Base-by-base conservation (phyloP, 2,329 filamentous ascomycete species). In the Fonsecaea pedrosoi region DNA sequence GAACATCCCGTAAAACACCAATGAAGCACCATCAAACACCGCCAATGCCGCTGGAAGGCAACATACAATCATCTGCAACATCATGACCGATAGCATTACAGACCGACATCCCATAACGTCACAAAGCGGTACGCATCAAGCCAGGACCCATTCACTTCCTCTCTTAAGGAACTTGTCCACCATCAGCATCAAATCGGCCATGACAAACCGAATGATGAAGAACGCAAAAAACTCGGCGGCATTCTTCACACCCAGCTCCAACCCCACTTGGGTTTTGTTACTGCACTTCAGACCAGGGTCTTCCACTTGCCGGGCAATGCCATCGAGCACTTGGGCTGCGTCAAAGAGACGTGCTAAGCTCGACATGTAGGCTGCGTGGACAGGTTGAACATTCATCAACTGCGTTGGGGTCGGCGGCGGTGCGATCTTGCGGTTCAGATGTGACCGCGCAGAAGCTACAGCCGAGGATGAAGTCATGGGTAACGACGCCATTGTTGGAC, bases 201-300 rank as follows among this genome's bases (percentile, higher is more conserved):
- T 82, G n/a, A 94, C 93, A 77, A 99, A 99, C 18, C 95, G 90
- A 79, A 94, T 97, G 34, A 99, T 86, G 77, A 95, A 98, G 79
- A 99, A 97, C 15, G 90, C 94, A 77, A 99, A 99, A 79, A 99
- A 99, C 79, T 99, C 95, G 38, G 94, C 92, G 7, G 94, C 95
- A 78, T 97, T 94, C 48, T 94, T 88, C 40, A 93, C 93, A 77
- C 92, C 95, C 48, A 99, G 86, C 80, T 99, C 95, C 38, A 99
- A 86, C 9, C 95, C 95, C 61, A 99, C 94, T 76, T 97, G 94
- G 8, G 95, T 98, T 74, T 92, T 93, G 73, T 94, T 94, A 18
- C 92, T 93, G 79, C 95, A 92, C 73, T 92, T 91, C 62, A 98
- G 86, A 9, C 94, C 94, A 5, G 94, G 94, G 76, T 98, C 94